Evolutionary conservation across 345 rosid species (phyloP).

Genomic region (Eucalyptus fibrosa): DNA sequence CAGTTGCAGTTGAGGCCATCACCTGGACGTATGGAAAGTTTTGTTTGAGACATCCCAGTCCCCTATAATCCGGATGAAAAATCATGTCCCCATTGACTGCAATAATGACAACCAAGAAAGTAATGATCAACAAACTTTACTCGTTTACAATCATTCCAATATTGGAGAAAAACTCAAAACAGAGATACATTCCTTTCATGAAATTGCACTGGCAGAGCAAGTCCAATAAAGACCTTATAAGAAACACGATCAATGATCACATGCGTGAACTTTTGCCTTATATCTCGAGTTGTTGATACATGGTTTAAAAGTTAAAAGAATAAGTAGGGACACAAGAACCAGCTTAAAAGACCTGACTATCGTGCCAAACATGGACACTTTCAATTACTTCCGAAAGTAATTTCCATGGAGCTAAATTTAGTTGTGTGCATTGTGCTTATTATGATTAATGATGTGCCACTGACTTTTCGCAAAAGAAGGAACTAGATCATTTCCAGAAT

Average conservation of each 20-base stretch:
- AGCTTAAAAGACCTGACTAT: not conserved
- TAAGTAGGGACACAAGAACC: not conserved
- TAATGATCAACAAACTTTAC: not conserved
- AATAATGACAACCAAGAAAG: not conserved
- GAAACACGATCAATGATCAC: not conserved
- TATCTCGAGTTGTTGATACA: not conserved
- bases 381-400: not conserved
- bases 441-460: not conserved
- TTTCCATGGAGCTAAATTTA: not conserved
- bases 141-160: not conserved
- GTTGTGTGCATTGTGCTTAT: not conserved
- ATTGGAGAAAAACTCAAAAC: not conserved
- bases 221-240: not conserved
- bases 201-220: not conserved
- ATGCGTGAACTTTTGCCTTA: not conserved
- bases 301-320: not conserved
- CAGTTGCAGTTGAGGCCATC: constrained; percentile 87
- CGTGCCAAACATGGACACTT: not conserved
- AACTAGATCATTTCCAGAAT: not conserved
- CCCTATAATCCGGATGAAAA: constrained; percentile 86
- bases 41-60: constrained; percentile 72
- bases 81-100: constrained; percentile 96
- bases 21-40: constrained; percentile 57
- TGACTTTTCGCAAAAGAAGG: not conserved
- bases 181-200: not conserved